A percentile compares a stretch with the other conserved stretches of the same genome.
Evolutionary conservation across 768 basidiomycete genomes (phyloP).

Genomic region (Cyathus striatus): DNA sequence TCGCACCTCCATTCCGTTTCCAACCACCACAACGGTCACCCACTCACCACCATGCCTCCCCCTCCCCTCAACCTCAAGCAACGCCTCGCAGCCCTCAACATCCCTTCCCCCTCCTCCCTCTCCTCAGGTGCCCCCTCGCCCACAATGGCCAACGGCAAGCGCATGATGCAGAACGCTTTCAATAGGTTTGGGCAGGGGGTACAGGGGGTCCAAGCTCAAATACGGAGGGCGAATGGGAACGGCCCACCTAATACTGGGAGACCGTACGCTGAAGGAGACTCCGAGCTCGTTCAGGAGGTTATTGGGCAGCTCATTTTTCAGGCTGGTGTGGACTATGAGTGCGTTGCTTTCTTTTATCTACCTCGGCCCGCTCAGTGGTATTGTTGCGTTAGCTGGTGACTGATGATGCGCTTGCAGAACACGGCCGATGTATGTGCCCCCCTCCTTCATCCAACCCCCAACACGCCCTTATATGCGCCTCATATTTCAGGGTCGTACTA

Average conservation of each 20-base stretch:
- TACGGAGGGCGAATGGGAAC: not conserved
- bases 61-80: constrained; percentile 53
- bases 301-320: constrained; percentile 77
- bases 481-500: constrained; percentile 86
- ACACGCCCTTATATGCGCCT: too few relatives aligned
- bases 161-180: constrained; percentile 2
- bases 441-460: constrained; percentile 3
- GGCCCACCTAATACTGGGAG: not conserved
- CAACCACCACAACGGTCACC: not conserved
- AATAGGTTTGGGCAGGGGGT: not conserved
- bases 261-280: constrained; percentile 44
- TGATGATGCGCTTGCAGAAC: constrained; percentile 44
- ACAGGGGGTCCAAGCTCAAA: constrained; percentile 8
- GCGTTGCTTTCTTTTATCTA: not conserved
- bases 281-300: constrained; percentile 60
- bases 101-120: constrained; percentile 47
- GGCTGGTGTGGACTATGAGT: constrained; percentile 90
- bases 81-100: constrained; percentile 56
- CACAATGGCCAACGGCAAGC: constrained; percentile 6
- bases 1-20: not conserved
- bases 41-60: constrained; percentile 10
- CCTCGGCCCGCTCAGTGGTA: not conserved
- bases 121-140: constrained; percentile 24
- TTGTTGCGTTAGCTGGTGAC: constrained; percentile 2
- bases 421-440: constrained; percentile 68